A percentile compares a stretch with the other conserved stretches of the same genome.
Conservation (phyloP, 148 eudicot species). For the Rhododendron williamsianum region DNA sequence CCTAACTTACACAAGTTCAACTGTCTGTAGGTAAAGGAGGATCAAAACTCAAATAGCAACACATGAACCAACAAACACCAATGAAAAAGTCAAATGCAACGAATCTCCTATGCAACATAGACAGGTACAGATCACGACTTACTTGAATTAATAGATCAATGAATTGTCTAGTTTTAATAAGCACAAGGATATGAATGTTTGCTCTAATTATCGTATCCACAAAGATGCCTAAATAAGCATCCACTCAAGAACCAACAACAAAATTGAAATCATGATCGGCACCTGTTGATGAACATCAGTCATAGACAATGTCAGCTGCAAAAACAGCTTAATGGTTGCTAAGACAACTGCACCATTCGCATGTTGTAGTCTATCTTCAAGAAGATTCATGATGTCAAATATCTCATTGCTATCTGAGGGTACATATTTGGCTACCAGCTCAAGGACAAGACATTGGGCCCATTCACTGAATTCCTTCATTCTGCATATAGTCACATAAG, state of each 20-base stretch:
- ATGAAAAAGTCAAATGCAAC: background rate
- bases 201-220: background rate
- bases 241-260: background rate
- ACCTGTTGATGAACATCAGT: conserved; percentile 99
- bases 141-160: background rate
- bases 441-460: conserved; percentile 96
- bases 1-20: background rate
- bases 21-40: background rate
- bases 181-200: background rate
- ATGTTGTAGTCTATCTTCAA: conserved; percentile 99
- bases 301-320: conserved; percentile 93
- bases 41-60: conserved; percentile 7
- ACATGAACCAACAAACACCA: background rate
- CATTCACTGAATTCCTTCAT: conserved; percentile 94
- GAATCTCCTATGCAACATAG: background rate
- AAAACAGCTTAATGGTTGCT: conserved; percentile 88
- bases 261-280: conserved; percentile 8
- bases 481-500: conserved; percentile 41
- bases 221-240: background rate
- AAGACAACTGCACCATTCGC: conserved; percentile 98
- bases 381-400: conserved; percentile 98
- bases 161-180: background rate
- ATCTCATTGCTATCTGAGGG: conserved; percentile 83
- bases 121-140: too few relatives aligned
- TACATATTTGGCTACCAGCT: conserved; percentile 86